Conservation (phyloP, 148 eudicot species). For the Rhododendron williamsianum region DNA sequence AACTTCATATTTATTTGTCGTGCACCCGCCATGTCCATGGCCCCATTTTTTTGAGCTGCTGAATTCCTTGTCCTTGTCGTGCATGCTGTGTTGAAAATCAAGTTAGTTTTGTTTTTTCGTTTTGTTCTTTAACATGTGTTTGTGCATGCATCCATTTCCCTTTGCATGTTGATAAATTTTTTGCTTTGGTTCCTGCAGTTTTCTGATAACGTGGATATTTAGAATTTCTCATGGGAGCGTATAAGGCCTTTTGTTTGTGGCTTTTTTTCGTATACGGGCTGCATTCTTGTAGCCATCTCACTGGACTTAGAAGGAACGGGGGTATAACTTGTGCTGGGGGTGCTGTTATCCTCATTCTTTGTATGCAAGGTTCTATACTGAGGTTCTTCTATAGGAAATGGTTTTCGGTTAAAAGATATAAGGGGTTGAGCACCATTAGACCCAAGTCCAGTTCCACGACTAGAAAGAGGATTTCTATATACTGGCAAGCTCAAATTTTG, state of each 20-base stretch:
- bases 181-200: constrained; percentile 1
- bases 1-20: not conserved
- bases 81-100: not conserved
- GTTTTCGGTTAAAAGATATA: constrained; percentile 19
- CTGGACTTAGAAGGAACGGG: constrained; percentile 59
- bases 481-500: constrained; percentile 21
- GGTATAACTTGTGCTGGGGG: constrained; percentile 33
- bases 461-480: constrained; percentile 23
- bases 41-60: not conserved
- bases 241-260: too few relatives aligned
- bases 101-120: not conserved
- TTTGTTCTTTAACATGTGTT: not conserved
- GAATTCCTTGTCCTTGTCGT: not conserved
- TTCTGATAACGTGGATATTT: not conserved
- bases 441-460: constrained; percentile 25
- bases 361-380: constrained; percentile 23
- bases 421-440: constrained; percentile 29
- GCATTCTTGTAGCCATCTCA: constrained; percentile 64
- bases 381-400: constrained; percentile 13
- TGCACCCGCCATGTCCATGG: not conserved
- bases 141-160: not conserved
- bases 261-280: too few relatives aligned
- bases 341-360: constrained; percentile 22
- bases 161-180: not conserved
- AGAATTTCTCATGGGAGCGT: not conserved